Percentiles rank a stretch among this genome's conserved stretches.
phyloP scores from a whole-genome alignment of 352 stramenopile genomes.

The Halophytophthora polymorphica region DNA sequence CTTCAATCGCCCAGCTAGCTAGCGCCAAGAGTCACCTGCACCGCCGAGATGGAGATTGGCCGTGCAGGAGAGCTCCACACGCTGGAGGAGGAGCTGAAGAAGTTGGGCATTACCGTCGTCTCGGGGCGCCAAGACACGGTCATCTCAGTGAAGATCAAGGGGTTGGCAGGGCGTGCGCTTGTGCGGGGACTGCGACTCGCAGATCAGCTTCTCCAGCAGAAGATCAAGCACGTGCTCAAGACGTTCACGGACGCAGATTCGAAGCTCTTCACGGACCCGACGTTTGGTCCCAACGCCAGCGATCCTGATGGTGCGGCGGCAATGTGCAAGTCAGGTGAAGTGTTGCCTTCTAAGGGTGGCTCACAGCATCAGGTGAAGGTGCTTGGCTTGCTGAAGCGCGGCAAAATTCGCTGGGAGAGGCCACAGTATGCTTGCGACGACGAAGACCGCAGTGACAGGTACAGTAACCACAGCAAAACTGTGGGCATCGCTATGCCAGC shows the following conservation, averaged over 20 bases:
- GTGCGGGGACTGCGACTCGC: slow-evolving; percentile 51
- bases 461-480: too few species aligned
- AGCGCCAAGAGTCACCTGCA: background rate
- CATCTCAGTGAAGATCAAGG: slow-evolving; percentile 75
- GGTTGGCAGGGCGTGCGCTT: slow-evolving; percentile 55
- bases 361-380: slow-evolving; percentile 78
- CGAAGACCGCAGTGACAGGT: slow-evolving; percentile 27
- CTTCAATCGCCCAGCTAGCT: slow-evolving; percentile 6
- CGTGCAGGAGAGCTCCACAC: slow-evolving; percentile 32
- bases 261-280: slow-evolving; percentile 75
- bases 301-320: slow-evolving; percentile 60
- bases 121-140: slow-evolving; percentile 74
- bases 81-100: slow-evolving; percentile 81
- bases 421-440: slow-evolving; percentile 49
- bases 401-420: slow-evolving; percentile 80
- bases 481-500: background rate
- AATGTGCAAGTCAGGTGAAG: slow-evolving; percentile 57
- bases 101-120: slow-evolving; percentile 69
- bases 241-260: slow-evolving; percentile 32
- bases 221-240: slow-evolving; percentile 69
- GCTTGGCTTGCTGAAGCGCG: slow-evolving; percentile 60
- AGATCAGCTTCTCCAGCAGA: slow-evolving; percentile 72
- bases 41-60: slow-evolving; percentile 6
- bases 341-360: slow-evolving; percentile 58
- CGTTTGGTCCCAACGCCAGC: slow-evolving; percentile 62